Conservation (phyloP, 1,284 basidiomycete species). For the Ustilago shanxiensis region DNA sequence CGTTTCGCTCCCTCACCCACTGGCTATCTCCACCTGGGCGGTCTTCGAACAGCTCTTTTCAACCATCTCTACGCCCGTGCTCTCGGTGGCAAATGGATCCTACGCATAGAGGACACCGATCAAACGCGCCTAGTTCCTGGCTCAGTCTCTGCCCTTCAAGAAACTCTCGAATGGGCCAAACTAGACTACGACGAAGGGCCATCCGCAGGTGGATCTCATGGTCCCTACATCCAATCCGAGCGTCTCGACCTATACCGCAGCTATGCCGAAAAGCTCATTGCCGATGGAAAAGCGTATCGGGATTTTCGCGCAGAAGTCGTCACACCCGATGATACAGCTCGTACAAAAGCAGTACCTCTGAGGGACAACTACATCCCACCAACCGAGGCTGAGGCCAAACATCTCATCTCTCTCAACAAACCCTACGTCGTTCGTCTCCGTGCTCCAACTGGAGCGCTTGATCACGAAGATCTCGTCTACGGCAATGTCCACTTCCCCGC, state of each 20-base stretch:
- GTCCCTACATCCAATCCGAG: constrained; percentile 78
- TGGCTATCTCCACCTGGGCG: constrained; percentile 91
- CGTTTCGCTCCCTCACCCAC: constrained; percentile 98
- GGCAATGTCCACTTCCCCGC: constrained; percentile 77
- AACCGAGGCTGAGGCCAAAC: constrained; percentile 81
- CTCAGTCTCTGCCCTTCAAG: constrained; percentile 83
- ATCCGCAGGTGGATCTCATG: constrained; percentile 69
- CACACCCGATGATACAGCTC: constrained; percentile 75
- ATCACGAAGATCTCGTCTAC: constrained; percentile 79
- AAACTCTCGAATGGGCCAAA: constrained; percentile 90
- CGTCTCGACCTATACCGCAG: constrained; percentile 84
- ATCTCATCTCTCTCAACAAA: constrained; percentile 81
- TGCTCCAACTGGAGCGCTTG: constrained; percentile 18
- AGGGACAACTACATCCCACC: constrained; percentile 83
- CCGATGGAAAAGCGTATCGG: constrained; percentile 89
- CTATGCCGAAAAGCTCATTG: constrained; percentile 81
- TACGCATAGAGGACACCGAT: constrained; percentile 96
- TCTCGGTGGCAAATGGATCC: constrained; percentile 85
- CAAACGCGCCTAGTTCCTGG: constrained; percentile 77
- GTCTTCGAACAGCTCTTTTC: constrained; percentile 93
- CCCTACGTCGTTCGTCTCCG: constrained; percentile 82
- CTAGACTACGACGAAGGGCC: constrained; percentile 89
- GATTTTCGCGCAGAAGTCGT: constrained; percentile 85
- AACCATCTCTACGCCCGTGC: constrained; percentile 89
- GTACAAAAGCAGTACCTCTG: constrained; percentile 77